These are phyloP conservation scores for Candida manassasensis DNA, from an alignment of 805 yeast species.

Conservation along the genomic window DNA sequence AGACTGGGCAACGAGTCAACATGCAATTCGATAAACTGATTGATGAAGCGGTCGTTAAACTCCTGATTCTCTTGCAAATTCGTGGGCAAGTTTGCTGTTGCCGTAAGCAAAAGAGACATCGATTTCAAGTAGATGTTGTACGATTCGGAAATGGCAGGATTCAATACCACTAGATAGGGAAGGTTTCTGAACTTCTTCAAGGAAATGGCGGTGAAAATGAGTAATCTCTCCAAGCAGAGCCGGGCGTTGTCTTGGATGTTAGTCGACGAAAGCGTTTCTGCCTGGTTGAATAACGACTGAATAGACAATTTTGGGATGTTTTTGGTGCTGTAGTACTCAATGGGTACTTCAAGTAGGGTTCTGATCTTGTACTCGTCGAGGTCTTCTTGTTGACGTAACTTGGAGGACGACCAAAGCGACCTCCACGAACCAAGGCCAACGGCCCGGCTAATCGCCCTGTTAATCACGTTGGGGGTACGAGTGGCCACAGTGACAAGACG, in stretches of 20 bases:
- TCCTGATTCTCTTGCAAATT: slow-evolving; percentile 49
- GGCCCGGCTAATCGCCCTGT: no score
- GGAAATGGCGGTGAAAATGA: slow-evolving; percentile 66
- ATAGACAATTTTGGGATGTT: slow-evolving; percentile 52
- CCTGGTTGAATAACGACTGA: slow-evolving; percentile 43
- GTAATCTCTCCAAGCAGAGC: slow-evolving; percentile 51
- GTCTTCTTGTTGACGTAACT: slow-evolving; percentile 32
- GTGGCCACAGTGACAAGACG: no score
- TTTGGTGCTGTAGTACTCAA: slow-evolving; percentile 50
- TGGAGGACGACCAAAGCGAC: slow-evolving; percentile 2
- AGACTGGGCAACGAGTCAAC: slow-evolving; percentile 78
- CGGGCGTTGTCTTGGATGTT: slow-evolving; percentile 42
- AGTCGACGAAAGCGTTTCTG: slow-evolving; percentile 34
- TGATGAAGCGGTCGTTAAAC: slow-evolving; percentile 48
- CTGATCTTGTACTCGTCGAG: slow-evolving; percentile 53
- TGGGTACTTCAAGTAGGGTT: slow-evolving; percentile 53
- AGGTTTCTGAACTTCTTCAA: slow-evolving; percentile 63
- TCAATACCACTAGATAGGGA: slow-evolving; percentile 80
- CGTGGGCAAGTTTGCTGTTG: slow-evolving; percentile 33
- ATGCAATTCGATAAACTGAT: slow-evolving; percentile 65
- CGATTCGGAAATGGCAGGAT: slow-evolving; percentile 79
- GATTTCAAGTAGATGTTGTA: slow-evolving; percentile 72
- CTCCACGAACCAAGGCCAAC: no score
- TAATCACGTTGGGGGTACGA: no score
- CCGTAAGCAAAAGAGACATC: slow-evolving; percentile 38